phyloP scores from a whole-genome alignment of 1,284 basidiomycete genomes.

The Microstroma glucosiphilum region DNA sequence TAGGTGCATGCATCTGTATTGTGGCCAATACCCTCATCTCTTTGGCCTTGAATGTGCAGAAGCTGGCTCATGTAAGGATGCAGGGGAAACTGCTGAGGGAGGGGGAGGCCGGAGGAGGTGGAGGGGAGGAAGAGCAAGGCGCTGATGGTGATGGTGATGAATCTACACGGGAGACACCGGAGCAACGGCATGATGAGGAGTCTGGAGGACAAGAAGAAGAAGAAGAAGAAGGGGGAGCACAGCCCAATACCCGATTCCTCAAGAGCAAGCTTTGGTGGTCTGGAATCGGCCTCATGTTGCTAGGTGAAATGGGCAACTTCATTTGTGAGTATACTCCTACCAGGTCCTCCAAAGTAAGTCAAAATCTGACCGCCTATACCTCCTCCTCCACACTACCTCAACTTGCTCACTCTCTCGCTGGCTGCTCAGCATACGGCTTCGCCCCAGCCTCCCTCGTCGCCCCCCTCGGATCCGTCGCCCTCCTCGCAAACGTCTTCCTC shows the following conservation, averaged over 20 bases:
- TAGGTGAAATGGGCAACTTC: slow-evolving; percentile 89
- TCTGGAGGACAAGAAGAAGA: background rate
- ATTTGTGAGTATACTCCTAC: slow-evolving; percentile 22
- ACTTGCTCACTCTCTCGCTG: slow-evolving; percentile 54
- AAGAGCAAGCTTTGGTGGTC: slow-evolving; percentile 77
- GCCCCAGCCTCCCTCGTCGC: slow-evolving; percentile 92
- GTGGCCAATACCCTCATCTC: slow-evolving; percentile 82
- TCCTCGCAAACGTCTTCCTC: slow-evolving; percentile 90
- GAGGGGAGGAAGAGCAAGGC: background rate
- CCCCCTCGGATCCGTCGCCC: slow-evolving; percentile 73
- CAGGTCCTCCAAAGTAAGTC: too few species aligned
- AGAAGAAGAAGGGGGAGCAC: slow-evolving; percentile 9
- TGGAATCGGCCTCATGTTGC: slow-evolving; percentile 78
- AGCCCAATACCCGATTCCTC: slow-evolving; percentile 31
- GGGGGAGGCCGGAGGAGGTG: slow-evolving; percentile 20
- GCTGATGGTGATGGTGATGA: background rate
- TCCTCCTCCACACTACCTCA: too few species aligned
- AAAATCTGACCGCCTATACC: too few species aligned
- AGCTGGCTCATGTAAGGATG: slow-evolving; percentile 75
- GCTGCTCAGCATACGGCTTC: slow-evolving; percentile 63
- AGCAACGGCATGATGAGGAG: background rate
- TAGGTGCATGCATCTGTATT: slow-evolving; percentile 77
- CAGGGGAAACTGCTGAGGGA: slow-evolving; percentile 50
- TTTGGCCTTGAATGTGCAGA: slow-evolving; percentile 71
- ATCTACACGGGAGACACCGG: background rate